phyloP scores from a whole-genome alignment of 495 filamentous ascomycete species.

The Talaromyces ruber region DNA sequence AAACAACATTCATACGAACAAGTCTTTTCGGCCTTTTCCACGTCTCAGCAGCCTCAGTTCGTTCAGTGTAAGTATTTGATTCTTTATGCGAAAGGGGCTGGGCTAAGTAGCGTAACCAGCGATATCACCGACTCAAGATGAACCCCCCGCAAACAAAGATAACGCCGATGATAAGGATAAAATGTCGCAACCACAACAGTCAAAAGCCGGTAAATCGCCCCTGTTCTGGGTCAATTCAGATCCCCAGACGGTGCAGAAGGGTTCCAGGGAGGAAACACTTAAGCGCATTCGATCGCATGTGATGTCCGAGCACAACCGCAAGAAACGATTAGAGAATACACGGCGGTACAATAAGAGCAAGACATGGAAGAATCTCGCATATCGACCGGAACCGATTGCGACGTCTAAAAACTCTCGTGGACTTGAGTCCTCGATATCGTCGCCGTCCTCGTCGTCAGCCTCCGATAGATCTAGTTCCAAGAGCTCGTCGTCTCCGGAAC shows the following conservation, averaged over 20 bases:
- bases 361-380: conserved; percentile 35
- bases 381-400: conserved; percentile 16
- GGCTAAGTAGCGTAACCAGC: not conserved
- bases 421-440: not conserved
- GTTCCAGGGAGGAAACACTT: conserved; percentile 35
- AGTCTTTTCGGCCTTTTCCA: conserved; percentile 1
- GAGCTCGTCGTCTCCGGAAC: conserved; percentile 3
- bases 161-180: not conserved
- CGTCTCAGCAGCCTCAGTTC: not conserved
- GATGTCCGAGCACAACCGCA: conserved; percentile 44
- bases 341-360: conserved; percentile 34
- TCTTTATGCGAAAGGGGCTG: not conserved
- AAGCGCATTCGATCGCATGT: conserved; percentile 43
- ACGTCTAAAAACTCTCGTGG: not conserved
- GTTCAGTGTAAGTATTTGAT: not conserved
- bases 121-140: not conserved
- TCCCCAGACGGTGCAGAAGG: conserved; percentile 28
- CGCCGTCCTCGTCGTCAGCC: not conserved
- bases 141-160: not conserved
- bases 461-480: not conserved
- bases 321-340: conserved; percentile 36
- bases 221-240: conserved; percentile 41
- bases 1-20: not conserved
- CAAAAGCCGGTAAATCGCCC: conserved; percentile 16
- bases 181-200: not conserved